Evolutionary conservation across 2,329 filamentous ascomycete genomes (phyloP), one percentile per base, ranked within the genome.

Genomic region (Venturia effusa): DNA sequence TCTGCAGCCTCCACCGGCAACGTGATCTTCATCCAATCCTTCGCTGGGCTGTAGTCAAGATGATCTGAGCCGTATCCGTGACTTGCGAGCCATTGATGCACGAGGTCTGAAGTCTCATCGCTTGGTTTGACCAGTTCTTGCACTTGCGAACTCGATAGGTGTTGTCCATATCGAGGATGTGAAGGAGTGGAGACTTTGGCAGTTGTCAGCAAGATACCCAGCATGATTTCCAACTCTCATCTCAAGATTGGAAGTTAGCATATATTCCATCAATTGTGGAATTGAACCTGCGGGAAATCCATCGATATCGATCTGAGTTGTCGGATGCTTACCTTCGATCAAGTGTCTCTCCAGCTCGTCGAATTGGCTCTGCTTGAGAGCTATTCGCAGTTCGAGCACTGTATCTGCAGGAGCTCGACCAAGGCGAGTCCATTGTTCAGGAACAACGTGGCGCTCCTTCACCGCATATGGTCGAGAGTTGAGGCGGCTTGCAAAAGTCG

Each of bases 21-120:
- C 60, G 75, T 74, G 69, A 88, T 84, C 66, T 80, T 82, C 68
- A 89, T 77, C 85, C 85, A 88, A 71, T 87, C 81, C 65, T 80
- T 79, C 37, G 61, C 61, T 15, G 40, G 39, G 66, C 80, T 74
- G 15, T 83, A 75, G 59, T 82, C 74, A 19, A 85, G 77, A 3
- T 75, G 73, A 3, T 74, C 65, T 4, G 71, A 65, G 2, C 77
- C 68, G 34, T 88, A 75, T 41, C 79, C 80, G 62, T 82, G 78
- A 32, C 76, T 69, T 40, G 74, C 69, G 17, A 89, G 76, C 86
- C 86, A 89, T 8, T 73, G 70, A 3, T 82, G 67, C 24, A 88
- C 79, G 2, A 76, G 76, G 34, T 76, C 70, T 15, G 79, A 79
- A 3, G 80, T 79, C 27, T 79, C 76, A 0, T 75, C 70, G 3